Evolutionary conservation across 805 yeast genomes (phyloP).

Genomic region (Schwanniomyces sp.): DNA sequence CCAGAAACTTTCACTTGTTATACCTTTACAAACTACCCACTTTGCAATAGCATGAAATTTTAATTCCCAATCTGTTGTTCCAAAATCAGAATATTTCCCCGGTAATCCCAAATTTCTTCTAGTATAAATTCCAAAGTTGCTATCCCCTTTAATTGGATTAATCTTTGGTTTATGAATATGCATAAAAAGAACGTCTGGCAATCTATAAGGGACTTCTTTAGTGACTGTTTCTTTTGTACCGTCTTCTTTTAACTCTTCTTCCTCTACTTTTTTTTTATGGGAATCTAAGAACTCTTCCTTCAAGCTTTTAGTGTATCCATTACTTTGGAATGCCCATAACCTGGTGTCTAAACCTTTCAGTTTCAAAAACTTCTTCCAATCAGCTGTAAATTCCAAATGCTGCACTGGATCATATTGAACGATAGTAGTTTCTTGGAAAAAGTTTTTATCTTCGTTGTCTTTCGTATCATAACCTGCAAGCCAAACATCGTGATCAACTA

Average conservation of each 20-base stretch:
- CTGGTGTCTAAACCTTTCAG: conserved; percentile 25
- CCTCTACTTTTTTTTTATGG: conserved; percentile 1
- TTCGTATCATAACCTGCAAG: conserved; percentile 9
- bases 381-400: conserved; percentile 13
- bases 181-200: conserved; percentile 27
- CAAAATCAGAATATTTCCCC: conserved; percentile 15
- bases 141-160: conserved; percentile 23
- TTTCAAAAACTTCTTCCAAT: conserved; percentile 27
- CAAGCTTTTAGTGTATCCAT: conserved; percentile 23
- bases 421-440: conserved; percentile 26
- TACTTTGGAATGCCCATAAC: conserved; percentile 28
- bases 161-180: conserved; percentile 35
- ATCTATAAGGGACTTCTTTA: conserved; percentile 5
- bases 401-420: conserved; percentile 31
- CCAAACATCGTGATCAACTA: conserved; percentile 17
- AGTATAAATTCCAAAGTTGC: conserved; percentile 16
- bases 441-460: conserved; percentile 8
- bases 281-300: conserved; percentile 14
- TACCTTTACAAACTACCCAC: conserved; percentile 29
- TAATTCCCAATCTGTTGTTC: conserved; percentile 33
- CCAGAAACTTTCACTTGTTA: conserved; percentile 24
- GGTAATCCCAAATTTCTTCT: conserved; percentile 23
- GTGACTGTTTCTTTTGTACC: conserved; percentile 4
- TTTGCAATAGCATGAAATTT: conserved; percentile 30
- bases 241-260: background rate